Conservation (phyloP, 2,329 filamentous ascomycete genomes). For the Clonostachys chloroleuca region DNA sequence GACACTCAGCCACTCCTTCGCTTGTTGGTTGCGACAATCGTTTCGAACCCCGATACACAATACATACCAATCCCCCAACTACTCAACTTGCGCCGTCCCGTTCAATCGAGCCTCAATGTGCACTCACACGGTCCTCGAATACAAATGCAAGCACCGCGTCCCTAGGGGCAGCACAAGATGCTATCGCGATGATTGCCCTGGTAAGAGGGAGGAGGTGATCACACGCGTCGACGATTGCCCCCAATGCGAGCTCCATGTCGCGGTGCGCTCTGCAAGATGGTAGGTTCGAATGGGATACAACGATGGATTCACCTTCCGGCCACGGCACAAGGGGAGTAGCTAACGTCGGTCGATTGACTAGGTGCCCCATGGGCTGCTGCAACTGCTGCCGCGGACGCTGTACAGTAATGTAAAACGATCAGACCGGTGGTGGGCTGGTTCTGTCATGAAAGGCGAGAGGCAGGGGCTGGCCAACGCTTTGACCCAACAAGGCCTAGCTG, state of each 20-base stretch:
- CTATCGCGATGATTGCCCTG: slow-evolving; percentile 21
- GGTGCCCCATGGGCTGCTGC: too few relatives aligned
- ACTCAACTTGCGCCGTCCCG: background rate
- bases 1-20: background rate
- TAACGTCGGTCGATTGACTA: too few relatives aligned
- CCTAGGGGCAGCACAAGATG: slow-evolving; percentile 26
- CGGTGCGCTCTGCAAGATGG: slow-evolving; percentile 25
- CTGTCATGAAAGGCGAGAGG: background rate
- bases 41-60: background rate
- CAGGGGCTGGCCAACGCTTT: background rate
- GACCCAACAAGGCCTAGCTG: too few relatives aligned
- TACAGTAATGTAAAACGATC: slow-evolving; percentile 12
- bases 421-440: background rate
- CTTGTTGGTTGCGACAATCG: background rate
- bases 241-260: slow-evolving; percentile 22
- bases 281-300: slow-evolving; percentile 2
- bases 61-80: background rate
- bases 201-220: slow-evolving; percentile 20
- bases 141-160: slow-evolving; percentile 28
- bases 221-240: slow-evolving; percentile 21
- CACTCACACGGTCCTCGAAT: slow-evolving; percentile 21
- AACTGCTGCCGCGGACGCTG: slow-evolving; percentile 2
- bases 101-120: slow-evolving; percentile 18
- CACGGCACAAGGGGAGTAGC: too few relatives aligned
- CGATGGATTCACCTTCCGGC: too few relatives aligned